phyloP scores from a whole-genome alignment of 352 stramenopile species.

The Aphanomyces euteiches region DNA sequence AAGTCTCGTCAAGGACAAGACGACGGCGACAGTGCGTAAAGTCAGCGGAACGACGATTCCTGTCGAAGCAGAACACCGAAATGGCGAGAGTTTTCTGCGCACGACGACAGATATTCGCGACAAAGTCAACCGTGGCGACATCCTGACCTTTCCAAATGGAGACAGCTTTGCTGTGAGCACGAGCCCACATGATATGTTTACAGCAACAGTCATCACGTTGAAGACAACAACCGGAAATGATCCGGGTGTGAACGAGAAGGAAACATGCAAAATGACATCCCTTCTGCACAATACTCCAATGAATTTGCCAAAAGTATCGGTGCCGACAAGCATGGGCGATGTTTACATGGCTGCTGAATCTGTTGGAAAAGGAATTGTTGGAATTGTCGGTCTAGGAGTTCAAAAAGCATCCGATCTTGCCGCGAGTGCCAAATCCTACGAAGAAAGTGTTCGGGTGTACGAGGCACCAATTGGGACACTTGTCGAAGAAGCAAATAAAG shows the following conservation, averaged over 20 bases:
- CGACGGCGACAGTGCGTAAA: constrained; percentile 26
- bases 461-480: constrained; percentile 25
- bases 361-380: constrained; percentile 25
- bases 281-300: constrained; percentile 26
- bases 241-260: constrained; percentile 15
- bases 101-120: constrained; percentile 26
- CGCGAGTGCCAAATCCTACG: constrained; percentile 18
- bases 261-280: constrained; percentile 20
- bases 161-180: constrained; percentile 22
- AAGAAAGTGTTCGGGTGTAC: constrained; percentile 25
- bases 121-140: constrained; percentile 22
- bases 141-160: constrained; percentile 27
- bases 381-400: constrained; percentile 19
- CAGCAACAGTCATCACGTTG: constrained; percentile 23
- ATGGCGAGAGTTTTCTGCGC: constrained; percentile 23
- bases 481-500: neutral
- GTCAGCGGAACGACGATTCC: constrained; percentile 26
- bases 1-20: constrained; percentile 25
- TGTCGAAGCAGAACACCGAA: constrained; percentile 20
- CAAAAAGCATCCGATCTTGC: constrained; percentile 24
- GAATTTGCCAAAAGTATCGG: constrained; percentile 23
- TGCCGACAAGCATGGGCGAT: constrained; percentile 27
- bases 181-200: constrained; percentile 24
- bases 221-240: constrained; percentile 9
- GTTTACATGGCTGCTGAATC: constrained; percentile 18